Percentiles rank a stretch among this genome's conserved stretches.
phyloP scores from a whole-genome alignment of 495 filamentous ascomycete species.

The Xylaria longipes region DNA sequence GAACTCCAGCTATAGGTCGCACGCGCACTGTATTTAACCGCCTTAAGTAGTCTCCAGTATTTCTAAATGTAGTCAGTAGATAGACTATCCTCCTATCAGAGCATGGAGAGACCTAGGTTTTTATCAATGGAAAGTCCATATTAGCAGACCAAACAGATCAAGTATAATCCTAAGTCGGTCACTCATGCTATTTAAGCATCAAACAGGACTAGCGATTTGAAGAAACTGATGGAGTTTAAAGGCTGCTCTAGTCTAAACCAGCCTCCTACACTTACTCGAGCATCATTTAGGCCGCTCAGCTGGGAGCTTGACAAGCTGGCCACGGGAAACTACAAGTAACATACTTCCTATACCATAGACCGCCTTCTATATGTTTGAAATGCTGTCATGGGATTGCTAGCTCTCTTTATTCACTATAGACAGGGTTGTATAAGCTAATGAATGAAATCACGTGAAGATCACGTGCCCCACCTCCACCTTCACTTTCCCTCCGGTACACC shows the following conservation, averaged over 20 bases:
- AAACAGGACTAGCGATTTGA: not conserved
- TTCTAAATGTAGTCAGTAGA: not conserved
- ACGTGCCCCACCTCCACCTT: slow-evolving; percentile 23
- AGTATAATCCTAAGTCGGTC: not conserved
- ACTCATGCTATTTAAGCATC: not conserved
- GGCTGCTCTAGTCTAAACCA: not conserved
- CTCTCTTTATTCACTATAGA: not conserved
- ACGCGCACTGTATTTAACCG: not conserved
- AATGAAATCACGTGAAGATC: slow-evolving; percentile 11
- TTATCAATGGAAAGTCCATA: not conserved
- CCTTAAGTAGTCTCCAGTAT: not conserved
- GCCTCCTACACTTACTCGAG: not conserved
- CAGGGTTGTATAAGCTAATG: not conserved
- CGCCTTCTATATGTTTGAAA: not conserved
- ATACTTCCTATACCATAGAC: too few relatives aligned
- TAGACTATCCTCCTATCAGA: too few relatives aligned
- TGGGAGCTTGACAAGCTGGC: not conserved
- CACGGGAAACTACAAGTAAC: not conserved
- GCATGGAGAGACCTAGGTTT: not conserved
- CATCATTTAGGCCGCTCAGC: not conserved
- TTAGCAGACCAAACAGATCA: not conserved
- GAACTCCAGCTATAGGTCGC: not conserved
- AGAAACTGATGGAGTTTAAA: not conserved
- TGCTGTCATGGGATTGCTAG: not conserved
- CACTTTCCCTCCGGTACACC: not conserved